A percentile compares a stretch with the other conserved stretches of the same genome.
Evolutionary conservation across 116 monocot species (phyloP).

Genomic region (Dioscorea cayenensis): DNA sequence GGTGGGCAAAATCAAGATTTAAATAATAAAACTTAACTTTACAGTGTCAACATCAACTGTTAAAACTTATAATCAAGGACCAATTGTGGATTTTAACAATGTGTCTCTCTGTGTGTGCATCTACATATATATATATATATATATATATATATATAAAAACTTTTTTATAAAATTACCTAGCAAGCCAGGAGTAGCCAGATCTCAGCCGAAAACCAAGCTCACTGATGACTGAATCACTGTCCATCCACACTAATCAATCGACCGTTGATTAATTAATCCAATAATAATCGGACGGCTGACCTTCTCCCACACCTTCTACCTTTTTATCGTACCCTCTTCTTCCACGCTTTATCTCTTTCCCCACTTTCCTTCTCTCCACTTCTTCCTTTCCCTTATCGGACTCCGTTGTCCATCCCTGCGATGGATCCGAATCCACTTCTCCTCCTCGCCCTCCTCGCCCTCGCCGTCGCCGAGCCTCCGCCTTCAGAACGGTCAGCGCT

Average conservation of each 20-base stretch:
- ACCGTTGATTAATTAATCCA: background rate
- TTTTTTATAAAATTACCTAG: too few relatives aligned
- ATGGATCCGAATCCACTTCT: background rate
- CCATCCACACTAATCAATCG: background rate
- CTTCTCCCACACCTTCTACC: background rate
- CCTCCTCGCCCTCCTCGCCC: background rate
- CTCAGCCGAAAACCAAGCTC: background rate
- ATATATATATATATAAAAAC: too few relatives aligned
- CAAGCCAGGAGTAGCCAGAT: background rate
- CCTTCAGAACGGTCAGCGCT: slow-evolving; percentile 50
- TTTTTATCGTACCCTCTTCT: background rate
- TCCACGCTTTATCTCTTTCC: background rate
- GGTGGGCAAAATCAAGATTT: too few relatives aligned
- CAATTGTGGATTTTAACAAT: too few relatives aligned
- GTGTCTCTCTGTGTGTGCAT: too few relatives aligned
- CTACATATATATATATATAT: too few relatives aligned
- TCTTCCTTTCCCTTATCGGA: background rate
- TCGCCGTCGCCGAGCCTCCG: slow-evolving; percentile 29
- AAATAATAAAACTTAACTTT: too few relatives aligned
- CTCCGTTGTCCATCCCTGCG: background rate
- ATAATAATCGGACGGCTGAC: background rate
- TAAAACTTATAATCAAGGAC: too few relatives aligned
- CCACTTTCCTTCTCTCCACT: background rate
- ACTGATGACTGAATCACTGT: background rate
- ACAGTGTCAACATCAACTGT: too few relatives aligned